Evolutionary conservation across 1,139 yeast species (phyloP).

Genomic region (Saccharomyces hybrid): DNA sequence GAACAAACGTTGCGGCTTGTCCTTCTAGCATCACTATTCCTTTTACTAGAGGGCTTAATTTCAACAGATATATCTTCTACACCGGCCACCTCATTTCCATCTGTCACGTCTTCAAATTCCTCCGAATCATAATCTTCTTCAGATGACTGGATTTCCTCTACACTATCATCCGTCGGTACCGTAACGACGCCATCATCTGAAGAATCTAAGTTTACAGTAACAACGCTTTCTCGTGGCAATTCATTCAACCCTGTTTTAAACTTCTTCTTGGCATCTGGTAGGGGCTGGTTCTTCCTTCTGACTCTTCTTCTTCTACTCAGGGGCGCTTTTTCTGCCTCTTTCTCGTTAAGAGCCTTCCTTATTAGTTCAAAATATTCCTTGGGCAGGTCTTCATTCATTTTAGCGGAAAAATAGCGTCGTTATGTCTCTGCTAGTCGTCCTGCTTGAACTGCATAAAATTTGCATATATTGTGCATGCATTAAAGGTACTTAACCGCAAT

Average conservation of each 20-base stretch:
- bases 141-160: constrained; percentile 15
- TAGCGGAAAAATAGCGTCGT: constrained; percentile 27
- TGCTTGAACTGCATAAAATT: not conserved
- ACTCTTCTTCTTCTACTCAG: constrained; percentile 17
- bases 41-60: constrained; percentile 9
- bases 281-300: not conserved
- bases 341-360: constrained; percentile 34
- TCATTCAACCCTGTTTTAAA: not conserved
- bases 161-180: constrained; percentile 5
- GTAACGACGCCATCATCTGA: constrained; percentile 40
- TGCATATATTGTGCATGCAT: not conserved
- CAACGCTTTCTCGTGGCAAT: constrained; percentile 6
- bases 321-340: constrained; percentile 13
- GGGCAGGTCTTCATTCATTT: constrained; percentile 28
- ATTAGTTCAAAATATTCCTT: constrained; percentile 35
- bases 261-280: not conserved
- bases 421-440: constrained; percentile 33
- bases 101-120: constrained; percentile 38
- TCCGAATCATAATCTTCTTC: constrained; percentile 33
- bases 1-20: constrained; percentile 36
- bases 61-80: constrained; percentile 25
- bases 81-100: constrained; percentile 11
- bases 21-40: constrained; percentile 15
- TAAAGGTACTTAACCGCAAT: not conserved
- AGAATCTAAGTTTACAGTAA: constrained; percentile 27